Evolutionary conservation across 306 rosid genomes (phyloP).

Genomic region (Herpetospermum pedunculosum): DNA sequence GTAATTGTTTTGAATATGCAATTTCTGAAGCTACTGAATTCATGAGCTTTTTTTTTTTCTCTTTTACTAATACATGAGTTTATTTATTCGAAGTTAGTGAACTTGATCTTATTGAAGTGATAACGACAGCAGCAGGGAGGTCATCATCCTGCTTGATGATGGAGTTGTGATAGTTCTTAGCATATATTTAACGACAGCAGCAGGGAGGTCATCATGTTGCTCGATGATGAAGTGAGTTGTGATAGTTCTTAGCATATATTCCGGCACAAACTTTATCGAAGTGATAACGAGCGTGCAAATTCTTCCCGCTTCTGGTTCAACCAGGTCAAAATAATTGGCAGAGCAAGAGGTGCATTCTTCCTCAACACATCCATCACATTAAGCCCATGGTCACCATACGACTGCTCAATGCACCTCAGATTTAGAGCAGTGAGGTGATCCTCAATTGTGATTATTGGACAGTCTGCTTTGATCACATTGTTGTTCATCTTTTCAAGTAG

Average conservation of each 20-base stretch:
- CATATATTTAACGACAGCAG: too few species aligned
- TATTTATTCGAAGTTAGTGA: too few species aligned
- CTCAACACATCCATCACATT: slow-evolving; percentile 88
- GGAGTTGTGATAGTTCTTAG: too few species aligned
- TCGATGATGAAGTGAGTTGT: slow-evolving; percentile 98
- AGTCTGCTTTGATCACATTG: slow-evolving; percentile 53
- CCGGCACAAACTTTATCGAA: slow-evolving; percentile 98
- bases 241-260: slow-evolving; percentile 91
- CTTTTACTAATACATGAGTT: too few species aligned
- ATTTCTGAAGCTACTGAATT: not conserved
- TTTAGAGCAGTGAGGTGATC: slow-evolving; percentile 92
- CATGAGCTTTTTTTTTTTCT: not conserved
- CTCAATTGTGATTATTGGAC: slow-evolving; percentile 59
- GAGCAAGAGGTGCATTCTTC: slow-evolving; percentile 73
- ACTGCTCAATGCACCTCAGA: slow-evolving; percentile 84
- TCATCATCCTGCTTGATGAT: too few species aligned
- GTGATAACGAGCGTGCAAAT: slow-evolving; percentile 91
- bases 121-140: too few species aligned
- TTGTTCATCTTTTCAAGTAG: slow-evolving; percentile 70
- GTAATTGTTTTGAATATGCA: not conserved
- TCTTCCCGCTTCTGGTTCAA: slow-evolving; percentile 97
- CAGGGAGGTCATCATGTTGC: too few species aligned
- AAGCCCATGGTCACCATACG: slow-evolving; percentile 98
- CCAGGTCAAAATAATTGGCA: slow-evolving; percentile 88
- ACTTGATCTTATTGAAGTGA: too few species aligned